phyloP scores from a whole-genome alignment of 2,329 filamentous ascomycete genomes.

The Bipolaris zeicola region DNA sequence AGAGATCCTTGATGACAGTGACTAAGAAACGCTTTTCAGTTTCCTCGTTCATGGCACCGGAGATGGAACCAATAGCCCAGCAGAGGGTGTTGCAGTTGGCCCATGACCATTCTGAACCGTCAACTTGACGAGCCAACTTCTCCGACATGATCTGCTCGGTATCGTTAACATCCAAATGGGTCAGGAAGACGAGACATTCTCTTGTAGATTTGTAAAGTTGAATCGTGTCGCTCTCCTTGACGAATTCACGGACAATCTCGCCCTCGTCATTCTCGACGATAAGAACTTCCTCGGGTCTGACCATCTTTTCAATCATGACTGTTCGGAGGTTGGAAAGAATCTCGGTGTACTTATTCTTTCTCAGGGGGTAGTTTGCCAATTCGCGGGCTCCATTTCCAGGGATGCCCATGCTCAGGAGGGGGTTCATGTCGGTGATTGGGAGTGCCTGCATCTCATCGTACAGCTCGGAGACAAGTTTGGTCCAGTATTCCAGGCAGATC shows the following conservation, averaged over 20 bases:
- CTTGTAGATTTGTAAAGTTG: slow-evolving; percentile 99
- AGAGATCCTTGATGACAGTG: slow-evolving; percentile 96
- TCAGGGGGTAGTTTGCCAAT: slow-evolving; percentile 87
- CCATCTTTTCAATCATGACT: slow-evolving; percentile 99
- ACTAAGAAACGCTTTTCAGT: slow-evolving; percentile 98
- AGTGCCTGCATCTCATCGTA: slow-evolving; percentile 99
- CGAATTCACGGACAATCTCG: slow-evolving; percentile 97
- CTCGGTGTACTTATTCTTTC: slow-evolving; percentile 97
- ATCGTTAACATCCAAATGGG: slow-evolving; percentile 94
- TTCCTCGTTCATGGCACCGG: slow-evolving; percentile 98
- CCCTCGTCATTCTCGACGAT: slow-evolving; percentile 99
- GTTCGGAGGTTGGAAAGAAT: slow-evolving; percentile 91
- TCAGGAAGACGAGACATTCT: slow-evolving; percentile 95
- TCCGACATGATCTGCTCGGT: slow-evolving; percentile 99
- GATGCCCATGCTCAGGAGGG: slow-evolving; percentile 78
- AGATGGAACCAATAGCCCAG: slow-evolving; percentile 99
- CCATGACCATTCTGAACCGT: slow-evolving; percentile 98
- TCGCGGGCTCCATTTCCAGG: slow-evolving; percentile 84
- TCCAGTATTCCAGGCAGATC: slow-evolving; percentile 99
- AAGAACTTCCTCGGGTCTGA: slow-evolving; percentile 93
- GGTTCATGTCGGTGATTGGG: slow-evolving; percentile 90
- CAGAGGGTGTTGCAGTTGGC: slow-evolving; percentile 99
- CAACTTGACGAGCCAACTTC: slow-evolving; percentile 92
- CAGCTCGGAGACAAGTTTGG: slow-evolving; percentile 94
- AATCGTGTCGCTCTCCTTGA: slow-evolving; percentile 98